Percentiles rank a stretch among this genome's conserved stretches.
phyloP scores from a whole-genome alignment of 2,329 filamentous ascomycete species.

The Calonectria pteridis region DNA sequence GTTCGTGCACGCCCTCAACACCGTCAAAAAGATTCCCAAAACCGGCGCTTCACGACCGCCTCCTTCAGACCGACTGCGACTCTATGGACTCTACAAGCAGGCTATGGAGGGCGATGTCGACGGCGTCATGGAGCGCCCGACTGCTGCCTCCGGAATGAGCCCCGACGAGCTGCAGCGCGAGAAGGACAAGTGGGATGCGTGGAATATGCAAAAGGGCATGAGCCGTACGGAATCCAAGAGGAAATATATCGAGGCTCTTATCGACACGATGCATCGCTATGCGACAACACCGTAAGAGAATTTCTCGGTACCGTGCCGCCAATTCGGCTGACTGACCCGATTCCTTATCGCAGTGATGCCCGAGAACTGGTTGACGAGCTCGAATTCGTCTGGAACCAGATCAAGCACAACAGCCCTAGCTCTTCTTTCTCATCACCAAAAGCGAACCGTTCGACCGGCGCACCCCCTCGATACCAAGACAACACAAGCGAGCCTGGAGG shows the following conservation, averaged over 20 bases:
- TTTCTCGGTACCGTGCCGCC: background rate
- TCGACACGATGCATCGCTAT: conserved; percentile 97
- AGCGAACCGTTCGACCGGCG: conserved; percentile 49
- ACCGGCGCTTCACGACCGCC: conserved; percentile 92
- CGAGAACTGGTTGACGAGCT: conserved; percentile 90
- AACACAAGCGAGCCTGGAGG: conserved; percentile 63
- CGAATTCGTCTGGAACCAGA: conserved; percentile 99
- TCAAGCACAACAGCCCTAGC: conserved; percentile 84
- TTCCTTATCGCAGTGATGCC: conserved; percentile 70
- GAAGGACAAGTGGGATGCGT: conserved; percentile 89
- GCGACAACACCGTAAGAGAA: conserved; percentile 81
- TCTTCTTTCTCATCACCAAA: conserved; percentile 71
- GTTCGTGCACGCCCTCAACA: conserved; percentile 98
- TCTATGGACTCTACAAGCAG: conserved; percentile 99
- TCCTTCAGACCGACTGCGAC: conserved; percentile 83
- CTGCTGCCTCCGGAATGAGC: conserved; percentile 59
- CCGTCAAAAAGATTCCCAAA: conserved; percentile 96
- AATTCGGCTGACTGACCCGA: conserved; percentile 34
- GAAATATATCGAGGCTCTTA: conserved; percentile 91
- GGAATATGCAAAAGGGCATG: conserved; percentile 88
- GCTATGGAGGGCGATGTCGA: conserved; percentile 99
- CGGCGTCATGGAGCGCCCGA: conserved; percentile 89
- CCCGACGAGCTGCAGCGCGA: conserved; percentile 69
- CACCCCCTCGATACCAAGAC: conserved; percentile 59
- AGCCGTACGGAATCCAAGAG: conserved; percentile 93